phyloP scores from a whole-genome alignment of 805 yeast genomes.

The Ogataea neopini region DNA sequence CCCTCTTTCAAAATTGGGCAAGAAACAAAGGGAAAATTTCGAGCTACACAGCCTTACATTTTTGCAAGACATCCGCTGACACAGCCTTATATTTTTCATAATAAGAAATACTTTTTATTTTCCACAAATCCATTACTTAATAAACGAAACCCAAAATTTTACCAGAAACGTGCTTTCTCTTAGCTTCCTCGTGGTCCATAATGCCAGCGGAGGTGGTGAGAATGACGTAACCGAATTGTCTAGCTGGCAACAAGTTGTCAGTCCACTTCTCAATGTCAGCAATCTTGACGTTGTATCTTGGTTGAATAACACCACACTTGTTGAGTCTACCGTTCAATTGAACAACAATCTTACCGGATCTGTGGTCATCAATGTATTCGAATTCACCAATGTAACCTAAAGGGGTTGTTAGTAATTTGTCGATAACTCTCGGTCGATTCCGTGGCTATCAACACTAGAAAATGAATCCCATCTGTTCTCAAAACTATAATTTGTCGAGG shows the following conservation, averaged over 20 bases:
- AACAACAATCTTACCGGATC: slow-evolving; percentile 97
- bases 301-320: slow-evolving; percentile 99
- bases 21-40: neutral
- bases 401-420: slow-evolving; percentile 35
- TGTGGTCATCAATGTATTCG: slow-evolving; percentile 98
- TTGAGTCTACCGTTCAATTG: slow-evolving; percentile 97
- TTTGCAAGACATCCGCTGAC: neutral
- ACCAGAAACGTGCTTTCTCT: slow-evolving; percentile 99
- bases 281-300: slow-evolving; percentile 97
- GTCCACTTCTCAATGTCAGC: slow-evolving; percentile 98
- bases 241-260: slow-evolving; percentile 96
- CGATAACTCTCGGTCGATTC: slow-evolving; percentile 4
- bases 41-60: neutral
- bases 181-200: slow-evolving; percentile 99
- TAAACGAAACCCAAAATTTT: slow-evolving; percentile 98
- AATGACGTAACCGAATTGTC: slow-evolving; percentile 98
- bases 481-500: slow-evolving; percentile 48
- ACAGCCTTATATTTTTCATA: neutral
- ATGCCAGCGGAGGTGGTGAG: slow-evolving; percentile 99
- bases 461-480: slow-evolving; percentile 14
- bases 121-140: slow-evolving; percentile 42
- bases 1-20: neutral
- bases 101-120: neutral
- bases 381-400: slow-evolving; percentile 91
- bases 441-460: neutral